These are phyloP conservation scores for Aspergillus aculeatinus DNA, from an alignment of 2,329 filamentous ascomycete species.

Conservation along the genomic window DNA sequence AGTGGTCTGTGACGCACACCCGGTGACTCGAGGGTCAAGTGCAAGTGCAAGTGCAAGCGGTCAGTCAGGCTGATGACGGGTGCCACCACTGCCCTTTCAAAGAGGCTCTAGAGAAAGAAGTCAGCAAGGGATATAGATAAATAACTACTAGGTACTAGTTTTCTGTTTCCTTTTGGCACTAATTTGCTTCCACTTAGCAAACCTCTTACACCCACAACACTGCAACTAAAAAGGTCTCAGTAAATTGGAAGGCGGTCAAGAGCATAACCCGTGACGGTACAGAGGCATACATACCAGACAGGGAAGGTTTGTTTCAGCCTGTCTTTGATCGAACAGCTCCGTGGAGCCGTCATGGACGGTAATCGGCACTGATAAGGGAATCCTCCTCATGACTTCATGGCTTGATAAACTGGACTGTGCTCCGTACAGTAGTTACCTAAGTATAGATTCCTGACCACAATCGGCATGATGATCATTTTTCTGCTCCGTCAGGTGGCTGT, in stretches of 20 bases:
- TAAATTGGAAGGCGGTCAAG: conserved; percentile 10
- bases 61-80: conserved; percentile 15
- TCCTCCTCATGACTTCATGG: conserved; percentile 5
- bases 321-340: not conserved
- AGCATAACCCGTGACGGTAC: not conserved
- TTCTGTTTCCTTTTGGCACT: too few species aligned
- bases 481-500: not conserved
- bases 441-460: not conserved
- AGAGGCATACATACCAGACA: not conserved
- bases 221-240: not conserved
- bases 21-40: conserved; percentile 42
- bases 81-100: conserved; percentile 1
- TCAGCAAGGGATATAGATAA: not conserved
- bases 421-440: too few species aligned
- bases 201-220: not conserved
- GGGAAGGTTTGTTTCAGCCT: conserved; percentile 1
- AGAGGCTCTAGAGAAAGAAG: not conserved
- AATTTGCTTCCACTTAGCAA: not conserved
- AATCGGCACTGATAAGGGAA: not conserved
- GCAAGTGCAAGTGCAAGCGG: conserved; percentile 22
- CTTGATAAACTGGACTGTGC: not conserved
- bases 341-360: not conserved
- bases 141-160: not conserved
- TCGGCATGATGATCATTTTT: not conserved
- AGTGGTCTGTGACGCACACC: conserved; percentile 43